phyloP scores from a whole-genome alignment of 495 filamentous ascomycete species.

The Friedmanniomyces endolithicus region DNA sequence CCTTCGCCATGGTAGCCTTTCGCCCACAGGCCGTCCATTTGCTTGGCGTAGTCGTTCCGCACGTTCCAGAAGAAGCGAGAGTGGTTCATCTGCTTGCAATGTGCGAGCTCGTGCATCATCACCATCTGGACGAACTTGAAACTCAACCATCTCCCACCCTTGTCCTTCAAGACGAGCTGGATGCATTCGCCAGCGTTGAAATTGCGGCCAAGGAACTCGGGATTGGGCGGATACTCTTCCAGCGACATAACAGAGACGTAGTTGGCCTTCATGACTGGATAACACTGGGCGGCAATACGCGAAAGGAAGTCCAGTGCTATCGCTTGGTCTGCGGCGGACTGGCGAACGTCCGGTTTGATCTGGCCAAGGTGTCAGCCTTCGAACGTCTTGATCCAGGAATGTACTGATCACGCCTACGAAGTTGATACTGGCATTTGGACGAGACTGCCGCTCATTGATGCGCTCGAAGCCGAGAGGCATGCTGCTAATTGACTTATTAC shows the following conservation, averaged over 20 bases:
- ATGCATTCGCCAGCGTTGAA: constrained; percentile 79
- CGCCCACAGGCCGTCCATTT: constrained; percentile 52
- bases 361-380: too few relatives aligned
- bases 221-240: constrained; percentile 63
- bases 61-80: constrained; percentile 60
- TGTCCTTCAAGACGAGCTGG: constrained; percentile 59
- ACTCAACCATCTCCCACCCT: constrained; percentile 53
- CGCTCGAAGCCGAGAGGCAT: constrained; percentile 61
- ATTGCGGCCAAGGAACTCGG: constrained; percentile 64
- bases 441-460: constrained; percentile 50
- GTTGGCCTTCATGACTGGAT: constrained; percentile 60
- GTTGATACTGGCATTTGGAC: constrained; percentile 56
- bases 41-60: constrained; percentile 49
- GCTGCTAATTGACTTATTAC: too few relatives aligned
- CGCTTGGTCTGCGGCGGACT: constrained; percentile 31
- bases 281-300: constrained; percentile 63
- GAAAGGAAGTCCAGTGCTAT: constrained; percentile 59
- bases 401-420: too few relatives aligned
- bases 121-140: constrained; percentile 72
- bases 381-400: too few relatives aligned
- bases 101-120: constrained; percentile 70
- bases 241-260: constrained; percentile 57
- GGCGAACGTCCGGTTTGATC: constrained; percentile 54
- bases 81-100: constrained; percentile 79
- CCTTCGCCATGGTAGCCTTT: constrained; percentile 62